Conservation (phyloP, 176 grass and related monocot genomes). For the Musa troglodytarum region DNA sequence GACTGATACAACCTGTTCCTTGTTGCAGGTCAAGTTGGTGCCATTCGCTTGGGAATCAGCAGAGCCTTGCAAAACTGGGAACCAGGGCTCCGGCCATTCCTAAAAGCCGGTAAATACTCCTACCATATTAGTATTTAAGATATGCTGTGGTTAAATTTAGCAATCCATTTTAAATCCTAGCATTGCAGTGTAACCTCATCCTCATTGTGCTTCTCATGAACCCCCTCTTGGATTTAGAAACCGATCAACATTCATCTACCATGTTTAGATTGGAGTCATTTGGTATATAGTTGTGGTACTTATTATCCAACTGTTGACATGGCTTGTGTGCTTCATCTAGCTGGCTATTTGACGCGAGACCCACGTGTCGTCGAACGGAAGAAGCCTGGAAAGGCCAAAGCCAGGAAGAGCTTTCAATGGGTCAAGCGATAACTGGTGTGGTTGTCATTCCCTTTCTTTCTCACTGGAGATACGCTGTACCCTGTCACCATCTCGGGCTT, state of each 20-base stretch:
- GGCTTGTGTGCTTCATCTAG: conserved; percentile 16
- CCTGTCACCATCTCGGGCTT: too few species aligned
- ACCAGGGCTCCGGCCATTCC: conserved; percentile 67
- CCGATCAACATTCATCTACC: too few species aligned
- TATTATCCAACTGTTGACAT: background rate
- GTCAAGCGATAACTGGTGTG: conserved; percentile 82
- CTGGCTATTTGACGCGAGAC: conserved; percentile 89
- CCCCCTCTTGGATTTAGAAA: background rate
- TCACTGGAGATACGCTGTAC: too few species aligned
- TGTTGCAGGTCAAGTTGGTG: conserved; percentile 75
- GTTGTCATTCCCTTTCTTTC: background rate
- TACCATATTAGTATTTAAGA: background rate
- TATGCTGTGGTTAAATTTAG: too few species aligned
- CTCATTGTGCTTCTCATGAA: background rate
- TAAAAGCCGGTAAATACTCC: conserved; percentile 72
- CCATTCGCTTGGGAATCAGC: conserved; percentile 85
- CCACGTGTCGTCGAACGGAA: conserved; percentile 84
- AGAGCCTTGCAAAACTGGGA: conserved; percentile 92
- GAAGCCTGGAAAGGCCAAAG: conserved; percentile 95
- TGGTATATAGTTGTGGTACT: background rate
- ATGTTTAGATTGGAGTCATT: background rate
- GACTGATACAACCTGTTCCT: background rate
- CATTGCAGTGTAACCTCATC: background rate
- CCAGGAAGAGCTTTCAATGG: conserved; percentile 99
- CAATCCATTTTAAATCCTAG: background rate